phyloP scores from a whole-genome alignment of 2,329 filamentous ascomycete genomes.

The Aspergillus fischeri region DNA sequence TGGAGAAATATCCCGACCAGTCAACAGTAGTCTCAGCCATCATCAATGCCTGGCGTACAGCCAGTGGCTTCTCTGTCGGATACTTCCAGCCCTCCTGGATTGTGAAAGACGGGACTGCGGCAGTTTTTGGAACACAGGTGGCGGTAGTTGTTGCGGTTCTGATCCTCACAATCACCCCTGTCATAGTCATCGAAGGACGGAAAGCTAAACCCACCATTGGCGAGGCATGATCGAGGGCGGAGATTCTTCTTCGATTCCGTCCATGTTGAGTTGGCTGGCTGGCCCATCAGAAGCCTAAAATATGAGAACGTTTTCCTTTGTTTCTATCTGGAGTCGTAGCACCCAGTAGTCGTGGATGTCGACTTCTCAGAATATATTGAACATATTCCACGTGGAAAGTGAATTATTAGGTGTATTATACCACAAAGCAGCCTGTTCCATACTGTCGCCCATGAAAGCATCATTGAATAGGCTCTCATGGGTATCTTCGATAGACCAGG shows the following conservation, averaged over 20 bases:
- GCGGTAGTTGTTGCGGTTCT: slow-evolving; percentile 24
- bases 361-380: background rate
- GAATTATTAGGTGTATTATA: background rate
- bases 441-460: background rate
- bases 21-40: slow-evolving; percentile 33
- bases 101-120: slow-evolving; percentile 24
- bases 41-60: slow-evolving; percentile 38
- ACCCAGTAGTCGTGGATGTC: background rate
- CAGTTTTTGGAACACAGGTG: slow-evolving; percentile 34
- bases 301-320: background rate
- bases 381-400: background rate
- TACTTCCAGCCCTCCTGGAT: slow-evolving; percentile 39
- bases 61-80: slow-evolving; percentile 35
- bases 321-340: no score
- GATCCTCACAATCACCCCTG: slow-evolving; percentile 25
- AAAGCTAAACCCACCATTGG: background rate
- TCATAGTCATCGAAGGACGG: slow-evolving; percentile 15
- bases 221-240: background rate
- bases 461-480: background rate
- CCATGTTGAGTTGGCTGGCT: background rate
- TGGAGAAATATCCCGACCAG: slow-evolving; percentile 35
- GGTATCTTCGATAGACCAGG: slow-evolving; percentile 8
- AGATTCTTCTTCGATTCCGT: background rate
- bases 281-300: background rate
- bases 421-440: background rate